phyloP scores from a whole-genome alignment of 148 eudicot species.

The Nepenthes mirabilis region DNA sequence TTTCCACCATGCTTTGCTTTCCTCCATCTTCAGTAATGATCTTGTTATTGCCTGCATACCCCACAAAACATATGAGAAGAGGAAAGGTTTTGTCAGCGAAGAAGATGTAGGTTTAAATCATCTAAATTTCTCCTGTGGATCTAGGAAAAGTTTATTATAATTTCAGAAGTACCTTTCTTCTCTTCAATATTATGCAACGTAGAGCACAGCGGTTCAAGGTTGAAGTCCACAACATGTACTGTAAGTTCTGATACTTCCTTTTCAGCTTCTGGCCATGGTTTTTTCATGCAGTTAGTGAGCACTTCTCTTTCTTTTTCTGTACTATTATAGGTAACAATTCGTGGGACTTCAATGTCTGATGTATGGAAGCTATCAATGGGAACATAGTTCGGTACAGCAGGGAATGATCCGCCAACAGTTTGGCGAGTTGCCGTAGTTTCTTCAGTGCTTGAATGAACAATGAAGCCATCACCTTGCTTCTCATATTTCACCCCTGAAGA shows the following conservation, averaged over 20 bases:
- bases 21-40: slow-evolving; percentile 9
- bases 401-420: slow-evolving; percentile 8
- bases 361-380: slow-evolving; percentile 2
- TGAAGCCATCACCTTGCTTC: slow-evolving; percentile 5
- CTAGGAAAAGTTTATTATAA: background rate
- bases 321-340: slow-evolving; percentile 2
- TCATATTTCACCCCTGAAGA: slow-evolving; percentile 8
- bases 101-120: background rate
- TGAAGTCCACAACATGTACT: slow-evolving; percentile 1
- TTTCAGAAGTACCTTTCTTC: slow-evolving; percentile 8
- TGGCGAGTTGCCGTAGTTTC: slow-evolving; percentile 3
- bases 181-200: background rate
- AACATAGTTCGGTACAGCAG: slow-evolving; percentile 4
- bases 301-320: slow-evolving; percentile 10
- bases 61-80: background rate
- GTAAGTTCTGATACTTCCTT: slow-evolving; percentile 7
- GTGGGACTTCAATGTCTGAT: slow-evolving; percentile 1
- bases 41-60: slow-evolving; percentile 18
- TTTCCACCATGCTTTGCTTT: slow-evolving; percentile 16
- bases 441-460: slow-evolving; percentile 1
- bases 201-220: slow-evolving; percentile 5
- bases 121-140: background rate
- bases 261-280: slow-evolving; percentile 1
- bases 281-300: slow-evolving; percentile 1
- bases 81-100: background rate